Conservation (phyloP, 2,329 filamentous ascomycete species). For the Venturia pyrina region DNA sequence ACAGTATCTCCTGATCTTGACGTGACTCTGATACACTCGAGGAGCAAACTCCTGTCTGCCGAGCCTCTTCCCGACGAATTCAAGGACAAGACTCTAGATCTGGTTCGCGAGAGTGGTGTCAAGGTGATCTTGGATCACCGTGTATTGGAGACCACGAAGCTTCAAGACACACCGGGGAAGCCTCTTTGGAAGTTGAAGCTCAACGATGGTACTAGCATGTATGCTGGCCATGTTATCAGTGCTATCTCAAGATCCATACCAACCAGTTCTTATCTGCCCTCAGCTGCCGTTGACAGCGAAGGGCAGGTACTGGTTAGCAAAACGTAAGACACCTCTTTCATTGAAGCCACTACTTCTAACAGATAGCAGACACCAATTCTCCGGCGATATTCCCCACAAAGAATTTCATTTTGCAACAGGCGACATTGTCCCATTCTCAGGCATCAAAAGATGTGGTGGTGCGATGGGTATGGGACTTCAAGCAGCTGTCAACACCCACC, state of each 20-base stretch:
- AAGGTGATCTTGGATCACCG: conserved; percentile 54
- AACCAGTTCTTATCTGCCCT: conserved; percentile 53
- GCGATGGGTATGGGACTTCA: conserved; percentile 66
- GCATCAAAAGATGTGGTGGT: conserved; percentile 68
- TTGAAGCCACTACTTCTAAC: conserved; percentile 9
- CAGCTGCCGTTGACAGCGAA: conserved; percentile 47
- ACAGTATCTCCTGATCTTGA: conserved; percentile 50
- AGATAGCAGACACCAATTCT: conserved; percentile 32
- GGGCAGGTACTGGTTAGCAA: conserved; percentile 55
- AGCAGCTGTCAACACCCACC: conserved; percentile 52
- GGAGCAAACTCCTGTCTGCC: conserved; percentile 58
- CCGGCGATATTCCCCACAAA: conserved; percentile 44
- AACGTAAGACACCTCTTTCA: conserved; percentile 28
- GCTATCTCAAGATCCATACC: conserved; percentile 56
- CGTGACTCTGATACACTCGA: conserved; percentile 68
- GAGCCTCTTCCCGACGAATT: conserved; percentile 63
- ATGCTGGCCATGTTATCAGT: conserved; percentile 56
- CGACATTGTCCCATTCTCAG: conserved; percentile 61
- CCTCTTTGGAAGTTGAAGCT: conserved; percentile 42
- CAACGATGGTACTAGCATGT: conserved; percentile 49
- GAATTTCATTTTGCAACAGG: conserved; percentile 57
- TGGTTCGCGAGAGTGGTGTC: conserved; percentile 54
- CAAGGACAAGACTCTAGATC: conserved; percentile 49
- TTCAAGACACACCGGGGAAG: conserved; percentile 36
- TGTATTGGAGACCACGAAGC: conserved; percentile 32